Conservation (phyloP, 306 rosid genomes). For the Abrus precatorius region DNA sequence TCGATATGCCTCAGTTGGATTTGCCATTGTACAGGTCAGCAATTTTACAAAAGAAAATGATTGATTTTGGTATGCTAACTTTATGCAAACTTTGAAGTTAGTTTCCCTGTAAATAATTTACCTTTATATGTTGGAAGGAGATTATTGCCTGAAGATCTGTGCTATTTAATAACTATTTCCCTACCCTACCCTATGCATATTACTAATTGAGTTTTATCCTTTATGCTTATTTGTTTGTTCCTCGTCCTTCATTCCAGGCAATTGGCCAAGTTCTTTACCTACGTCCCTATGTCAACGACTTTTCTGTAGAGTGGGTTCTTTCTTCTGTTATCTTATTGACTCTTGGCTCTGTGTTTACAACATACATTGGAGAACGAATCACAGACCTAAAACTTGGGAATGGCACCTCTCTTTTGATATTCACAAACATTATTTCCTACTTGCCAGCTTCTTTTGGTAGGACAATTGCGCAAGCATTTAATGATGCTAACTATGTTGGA, state of each 20-base stretch:
- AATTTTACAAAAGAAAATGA: not conserved
- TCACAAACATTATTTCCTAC: constrained; percentile 97
- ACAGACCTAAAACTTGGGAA: constrained; percentile 96
- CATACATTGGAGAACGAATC: constrained; percentile 88
- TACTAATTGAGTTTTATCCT: constrained; percentile 27
- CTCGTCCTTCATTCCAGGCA: constrained; percentile 65
- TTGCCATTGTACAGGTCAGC: constrained; percentile 91
- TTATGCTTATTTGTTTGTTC: constrained; percentile 30
- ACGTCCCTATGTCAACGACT: constrained; percentile 95
- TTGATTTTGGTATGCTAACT: not conserved
- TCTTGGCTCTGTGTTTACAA: constrained; percentile 86
- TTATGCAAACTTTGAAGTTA: not conserved
- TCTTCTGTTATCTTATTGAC: constrained; percentile 86
- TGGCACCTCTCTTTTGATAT: constrained; percentile 95
- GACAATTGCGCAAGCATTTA: constrained; percentile 75
- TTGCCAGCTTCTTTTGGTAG: constrained; percentile 98
- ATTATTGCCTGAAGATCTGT: constrained; percentile 13
- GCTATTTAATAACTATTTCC: not conserved
- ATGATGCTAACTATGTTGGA: constrained; percentile 89
- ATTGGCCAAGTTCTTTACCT: constrained; percentile 95
- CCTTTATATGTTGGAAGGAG: constrained; percentile 9
- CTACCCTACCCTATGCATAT: not conserved
- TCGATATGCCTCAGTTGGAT: constrained; percentile 95
- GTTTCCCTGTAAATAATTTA: not conserved
- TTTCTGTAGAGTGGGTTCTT: constrained; percentile 77